Percentiles rank a stretch among this genome's conserved stretches.
phyloP scores from a whole-genome alignment of 257 asterid genomes.

The Przewalskia tangutica region DNA sequence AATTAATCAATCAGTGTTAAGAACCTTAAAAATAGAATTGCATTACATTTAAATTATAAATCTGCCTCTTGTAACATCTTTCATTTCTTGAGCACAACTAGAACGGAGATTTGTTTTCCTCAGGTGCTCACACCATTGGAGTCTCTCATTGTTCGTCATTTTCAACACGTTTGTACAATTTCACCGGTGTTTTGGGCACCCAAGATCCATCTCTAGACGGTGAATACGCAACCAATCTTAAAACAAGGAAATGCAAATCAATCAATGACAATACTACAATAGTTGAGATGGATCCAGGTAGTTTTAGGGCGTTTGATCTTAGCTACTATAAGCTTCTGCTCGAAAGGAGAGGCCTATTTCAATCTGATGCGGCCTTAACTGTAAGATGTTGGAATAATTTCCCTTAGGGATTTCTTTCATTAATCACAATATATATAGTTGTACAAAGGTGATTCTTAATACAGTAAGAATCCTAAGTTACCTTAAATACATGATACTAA shows the following conservation, averaged over 20 bases:
- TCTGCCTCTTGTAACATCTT: neutral
- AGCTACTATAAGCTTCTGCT: slow-evolving; percentile 20
- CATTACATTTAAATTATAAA: too few species aligned
- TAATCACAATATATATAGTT: too few species aligned
- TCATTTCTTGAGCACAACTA: neutral
- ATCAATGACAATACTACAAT: neutral
- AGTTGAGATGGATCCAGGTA: neutral
- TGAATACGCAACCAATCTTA: slow-evolving; percentile 15
- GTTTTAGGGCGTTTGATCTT: neutral
- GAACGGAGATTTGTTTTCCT: neutral
- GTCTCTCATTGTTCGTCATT: slow-evolving; percentile 44
- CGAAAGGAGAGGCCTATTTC: slow-evolving; percentile 22
- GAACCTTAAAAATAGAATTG: too few species aligned
- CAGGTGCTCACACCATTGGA: slow-evolving; percentile 57
- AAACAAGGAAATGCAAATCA: neutral
- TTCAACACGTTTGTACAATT: slow-evolving; percentile 40
- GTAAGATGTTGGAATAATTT: too few species aligned
- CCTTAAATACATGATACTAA: too few species aligned
- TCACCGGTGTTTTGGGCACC: neutral
- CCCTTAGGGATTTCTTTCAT: too few species aligned
- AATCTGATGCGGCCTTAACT: slow-evolving; percentile 6
- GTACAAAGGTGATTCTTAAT: too few species aligned
- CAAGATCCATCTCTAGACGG: slow-evolving; percentile 15
- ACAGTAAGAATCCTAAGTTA: too few species aligned
- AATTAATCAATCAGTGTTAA: neutral